Evolutionary conservation across 805 yeast species (phyloP).

Genomic region (Starmerella riodocensis): DNA sequence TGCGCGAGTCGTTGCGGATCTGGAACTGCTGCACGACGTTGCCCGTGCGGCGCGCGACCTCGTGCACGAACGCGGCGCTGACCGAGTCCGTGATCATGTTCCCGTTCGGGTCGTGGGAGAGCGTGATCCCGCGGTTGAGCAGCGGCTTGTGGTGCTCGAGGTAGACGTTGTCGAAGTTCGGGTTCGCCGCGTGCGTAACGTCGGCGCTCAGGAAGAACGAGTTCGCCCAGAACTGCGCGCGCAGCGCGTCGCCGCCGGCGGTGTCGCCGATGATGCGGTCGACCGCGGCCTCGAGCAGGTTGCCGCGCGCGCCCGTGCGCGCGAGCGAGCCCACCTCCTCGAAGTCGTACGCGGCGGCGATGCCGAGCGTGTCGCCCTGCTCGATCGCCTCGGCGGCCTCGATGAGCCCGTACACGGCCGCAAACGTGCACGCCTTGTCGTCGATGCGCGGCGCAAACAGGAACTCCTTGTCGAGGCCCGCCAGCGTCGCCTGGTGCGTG

Average conservation of each 20-base stretch:
- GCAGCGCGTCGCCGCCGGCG: constrained; percentile 23
- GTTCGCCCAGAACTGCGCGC: constrained; percentile 47
- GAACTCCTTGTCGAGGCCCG: constrained; percentile 68
- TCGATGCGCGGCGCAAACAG: constrained; percentile 73
- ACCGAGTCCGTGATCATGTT: constrained; percentile 73
- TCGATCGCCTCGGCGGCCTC: constrained; percentile 32
- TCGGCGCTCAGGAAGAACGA: constrained; percentile 73
- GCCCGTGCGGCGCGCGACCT: constrained; percentile 50
- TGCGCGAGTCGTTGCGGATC: constrained; percentile 68
- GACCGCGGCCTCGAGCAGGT: constrained; percentile 51
- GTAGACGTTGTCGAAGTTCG: constrained; percentile 47
- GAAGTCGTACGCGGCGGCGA: constrained; percentile 60
- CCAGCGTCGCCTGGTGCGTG: constrained; percentile 63
- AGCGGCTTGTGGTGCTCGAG: constrained; percentile 67
- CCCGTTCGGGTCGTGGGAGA: constrained; percentile 65
- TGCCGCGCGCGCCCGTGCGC: constrained; percentile 74
- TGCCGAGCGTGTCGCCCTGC: constrained; percentile 27
- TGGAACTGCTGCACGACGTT: constrained; percentile 68
- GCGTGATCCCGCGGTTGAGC: constrained; percentile 62
- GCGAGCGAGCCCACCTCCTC: constrained; percentile 77
- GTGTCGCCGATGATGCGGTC: constrained; percentile 32
- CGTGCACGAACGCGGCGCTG: constrained; percentile 57
- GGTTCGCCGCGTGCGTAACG: constrained; percentile 70
- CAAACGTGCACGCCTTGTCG: constrained; percentile 68
- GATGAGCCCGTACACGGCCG: constrained; percentile 52